phyloP scores from a whole-genome alignment of 129 eudicot genomes.

The Apium graveolens region DNA sequence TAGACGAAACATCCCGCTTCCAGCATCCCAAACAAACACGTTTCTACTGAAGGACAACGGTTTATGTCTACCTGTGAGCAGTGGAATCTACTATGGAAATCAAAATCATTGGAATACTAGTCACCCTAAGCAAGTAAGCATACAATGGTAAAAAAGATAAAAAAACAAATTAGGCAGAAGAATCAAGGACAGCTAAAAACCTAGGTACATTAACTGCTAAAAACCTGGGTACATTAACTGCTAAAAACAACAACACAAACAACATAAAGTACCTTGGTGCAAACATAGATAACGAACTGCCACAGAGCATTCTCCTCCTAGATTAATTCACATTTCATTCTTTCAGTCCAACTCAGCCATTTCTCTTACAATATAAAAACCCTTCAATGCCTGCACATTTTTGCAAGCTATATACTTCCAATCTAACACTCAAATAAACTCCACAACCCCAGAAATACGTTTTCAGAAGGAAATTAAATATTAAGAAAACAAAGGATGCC shows the following conservation, averaged over 20 bases:
- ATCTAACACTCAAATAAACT: background rate
- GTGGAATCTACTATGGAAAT: no score
- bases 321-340: background rate
- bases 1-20: background rate
- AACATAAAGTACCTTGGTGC: background rate
- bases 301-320: no score
- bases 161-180: background rate
- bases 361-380: conserved; percentile 12
- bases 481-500: conserved; percentile 2
- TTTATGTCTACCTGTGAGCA: no score
- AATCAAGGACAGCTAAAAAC: background rate
- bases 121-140: background rate
- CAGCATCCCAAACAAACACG: background rate
- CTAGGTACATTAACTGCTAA: background rate
- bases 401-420: background rate
- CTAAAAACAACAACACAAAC: background rate
- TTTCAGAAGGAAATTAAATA: background rate
- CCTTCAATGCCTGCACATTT: conserved; percentile 7
- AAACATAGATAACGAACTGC: no score
- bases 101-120: background rate
- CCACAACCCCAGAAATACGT: background rate
- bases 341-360: background rate
- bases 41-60: no score
- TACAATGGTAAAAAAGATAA: background rate
- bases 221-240: background rate